Conservation (phyloP, 164 flowering plant species). For the Umbilicus rupestris region DNA sequence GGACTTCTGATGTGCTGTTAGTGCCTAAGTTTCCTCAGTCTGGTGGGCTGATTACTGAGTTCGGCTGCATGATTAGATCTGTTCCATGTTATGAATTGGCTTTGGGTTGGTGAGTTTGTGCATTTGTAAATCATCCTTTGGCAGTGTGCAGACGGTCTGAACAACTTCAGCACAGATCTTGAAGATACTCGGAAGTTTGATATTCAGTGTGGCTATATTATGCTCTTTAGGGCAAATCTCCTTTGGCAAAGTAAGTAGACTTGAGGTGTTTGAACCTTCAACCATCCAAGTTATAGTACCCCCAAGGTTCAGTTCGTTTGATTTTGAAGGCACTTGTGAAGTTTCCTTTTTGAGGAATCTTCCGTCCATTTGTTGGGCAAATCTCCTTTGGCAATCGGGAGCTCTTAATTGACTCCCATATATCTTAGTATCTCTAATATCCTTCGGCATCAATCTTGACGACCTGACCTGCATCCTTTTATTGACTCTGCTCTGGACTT, state of each 20-base stretch:
- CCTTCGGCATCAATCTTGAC: slow-evolving; percentile 28
- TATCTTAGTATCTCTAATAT: slow-evolving; percentile 27
- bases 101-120: no score
- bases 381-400: slow-evolving; percentile 73
- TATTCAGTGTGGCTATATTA: not conserved
- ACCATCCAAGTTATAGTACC: not conserved
- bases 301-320: not conserved
- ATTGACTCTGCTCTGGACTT: slow-evolving; percentile 32
- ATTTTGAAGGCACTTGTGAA: slow-evolving; percentile 5
- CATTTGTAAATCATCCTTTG: no score
- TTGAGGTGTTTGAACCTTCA: not conserved
- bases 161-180: no score
- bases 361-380: slow-evolving; percentile 41
- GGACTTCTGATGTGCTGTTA: not conserved
- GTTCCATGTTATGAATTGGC: no score
- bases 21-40: not conserved
- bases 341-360: slow-evolving; percentile 16
- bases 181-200: not conserved
- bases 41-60: not conserved
- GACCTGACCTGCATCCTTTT: slow-evolving; percentile 10
- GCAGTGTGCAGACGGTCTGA: no score
- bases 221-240: slow-evolving; percentile 46
- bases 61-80: not conserved
- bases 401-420: slow-evolving; percentile 21
- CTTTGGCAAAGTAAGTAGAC: slow-evolving; percentile 37